Base-by-base conservation (phyloP, 495 filamentous ascomycete genomes). In the Aspergillus steynii region DNA sequence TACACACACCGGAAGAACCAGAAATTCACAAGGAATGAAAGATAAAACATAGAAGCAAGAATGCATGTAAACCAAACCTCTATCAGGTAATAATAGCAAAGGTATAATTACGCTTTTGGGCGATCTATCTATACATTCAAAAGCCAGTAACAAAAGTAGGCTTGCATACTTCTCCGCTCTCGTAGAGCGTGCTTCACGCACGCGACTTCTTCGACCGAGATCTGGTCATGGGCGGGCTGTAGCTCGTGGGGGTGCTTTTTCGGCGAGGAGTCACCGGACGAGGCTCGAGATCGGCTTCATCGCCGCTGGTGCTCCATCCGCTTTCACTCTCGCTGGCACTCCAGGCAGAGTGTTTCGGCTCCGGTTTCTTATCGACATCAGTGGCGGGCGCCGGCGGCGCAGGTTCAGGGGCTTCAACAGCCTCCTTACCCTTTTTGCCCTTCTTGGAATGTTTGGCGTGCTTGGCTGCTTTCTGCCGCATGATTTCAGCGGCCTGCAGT, bases 291-390 rank as follows among this genome's bases (percentile, higher is more conserved):
- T 68, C 61, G 46, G 53, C 48, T 29, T 70, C 70, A 51, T 61
- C 49, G 15, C 68, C 72, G 66, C 75, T 75, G 0, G 66, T 76
- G 52, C 65, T 68, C 78, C 78, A 80, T 12, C 76, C 78, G 49
- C 64, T 68, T 58, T 80, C 78, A 63, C 76, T 79, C 59, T 80
- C 78, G 62, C 74, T 76, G 0, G 73, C 75, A 71, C 70, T 74
- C 70, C 73, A 80, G 14, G 65, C 60, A 10, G 71, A 74, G 3
- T 59, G 55, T n/a, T 57, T 55, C n/a, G 55, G 55, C 53, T 60
- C 27, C 29, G 62, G 51, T 5, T 61, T 42, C 10, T 57, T n/a
- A 1, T 55, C 47, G 32, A 52, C 31, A 12, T 55, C 45, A 62
- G 60, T 65, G 65, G 61, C 71, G 58, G 63, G 69, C 61, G 61